Percentiles rank a stretch among this genome's conserved stretches.
Conservation (phyloP, 176 grass and related monocot species). For the barley (Hordeum vulgare) region DNA sequence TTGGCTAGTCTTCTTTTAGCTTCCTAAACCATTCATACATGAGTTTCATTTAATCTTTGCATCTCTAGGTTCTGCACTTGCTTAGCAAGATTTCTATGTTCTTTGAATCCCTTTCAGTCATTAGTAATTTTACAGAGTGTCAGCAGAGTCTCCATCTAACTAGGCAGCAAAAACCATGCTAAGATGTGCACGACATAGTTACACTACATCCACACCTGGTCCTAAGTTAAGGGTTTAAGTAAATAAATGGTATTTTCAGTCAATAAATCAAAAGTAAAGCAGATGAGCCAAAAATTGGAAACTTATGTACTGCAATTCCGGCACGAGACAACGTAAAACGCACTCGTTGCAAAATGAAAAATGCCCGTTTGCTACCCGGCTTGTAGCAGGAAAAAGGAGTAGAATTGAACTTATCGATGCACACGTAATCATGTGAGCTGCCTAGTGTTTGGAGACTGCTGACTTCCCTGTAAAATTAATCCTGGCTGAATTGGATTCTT, state of each 20-base stretch:
- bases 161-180: not conserved
- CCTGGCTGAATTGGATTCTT: too few relatives aligned
- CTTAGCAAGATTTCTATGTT: not conserved
- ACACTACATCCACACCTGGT: not conserved
- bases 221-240: not conserved
- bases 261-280: not conserved
- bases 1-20: not conserved
- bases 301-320: not conserved
- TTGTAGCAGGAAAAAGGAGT: too few relatives aligned
- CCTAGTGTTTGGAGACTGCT: too few relatives aligned
- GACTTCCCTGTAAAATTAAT: too few relatives aligned
- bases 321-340: too few relatives aligned
- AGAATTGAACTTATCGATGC: too few relatives aligned
- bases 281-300: not conserved
- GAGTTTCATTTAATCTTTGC: not conserved
- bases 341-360: not conserved
- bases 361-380: too few relatives aligned
- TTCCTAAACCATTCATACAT: not conserved
- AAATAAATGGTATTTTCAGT: not conserved
- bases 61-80: not conserved
- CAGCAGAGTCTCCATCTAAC: not conserved
- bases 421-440: too few relatives aligned
- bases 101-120: not conserved
- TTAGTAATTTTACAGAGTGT: not conserved
- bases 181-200: not conserved